Evolutionary conservation across 2,329 filamentous ascomycete species (phyloP).

Genomic region (Xylaria sp.): DNA sequence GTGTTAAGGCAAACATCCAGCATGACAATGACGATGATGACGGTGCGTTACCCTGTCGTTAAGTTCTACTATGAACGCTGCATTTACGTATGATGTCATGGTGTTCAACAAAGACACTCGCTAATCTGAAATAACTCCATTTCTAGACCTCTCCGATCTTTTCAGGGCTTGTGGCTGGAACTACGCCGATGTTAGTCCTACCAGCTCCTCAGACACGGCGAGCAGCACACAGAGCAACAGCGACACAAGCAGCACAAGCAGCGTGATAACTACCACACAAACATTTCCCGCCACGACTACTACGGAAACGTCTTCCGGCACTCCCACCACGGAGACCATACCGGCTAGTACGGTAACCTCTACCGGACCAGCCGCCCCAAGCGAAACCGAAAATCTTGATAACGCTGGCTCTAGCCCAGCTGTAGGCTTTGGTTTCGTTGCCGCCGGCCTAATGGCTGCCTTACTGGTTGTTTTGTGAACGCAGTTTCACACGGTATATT

Average conservation of each 20-base stretch:
- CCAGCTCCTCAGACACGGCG: slow-evolving; percentile 5
- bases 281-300: slow-evolving; percentile 5
- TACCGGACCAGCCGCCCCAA: slow-evolving; percentile 3
- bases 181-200: slow-evolving; percentile 17
- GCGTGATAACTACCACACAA: slow-evolving; percentile 10
- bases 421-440: slow-evolving; percentile 14
- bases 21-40: slow-evolving; percentile 11
- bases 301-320: slow-evolving; percentile 7
- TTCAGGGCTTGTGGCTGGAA: slow-evolving; percentile 22
- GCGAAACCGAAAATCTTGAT: not conserved
- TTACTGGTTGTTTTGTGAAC: slow-evolving; percentile 14
- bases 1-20: slow-evolving; percentile 18
- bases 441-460: slow-evolving; percentile 22
- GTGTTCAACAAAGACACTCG: not conserved
- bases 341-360: slow-evolving; percentile 15
- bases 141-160: slow-evolving; percentile 13
- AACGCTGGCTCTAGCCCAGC: slow-evolving; percentile 4
- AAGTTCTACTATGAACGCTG: not conserved
- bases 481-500: not conserved
- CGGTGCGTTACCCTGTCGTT: slow-evolving; percentile 7
- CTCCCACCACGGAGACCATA: slow-evolving; percentile 3
- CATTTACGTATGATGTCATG: not conserved
- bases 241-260: not conserved
- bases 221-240: slow-evolving; percentile 10
- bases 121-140: not conserved